Evolutionary conservation across 139 green algal species (phyloP).

Genomic region (Nannochloris sp.): DNA sequence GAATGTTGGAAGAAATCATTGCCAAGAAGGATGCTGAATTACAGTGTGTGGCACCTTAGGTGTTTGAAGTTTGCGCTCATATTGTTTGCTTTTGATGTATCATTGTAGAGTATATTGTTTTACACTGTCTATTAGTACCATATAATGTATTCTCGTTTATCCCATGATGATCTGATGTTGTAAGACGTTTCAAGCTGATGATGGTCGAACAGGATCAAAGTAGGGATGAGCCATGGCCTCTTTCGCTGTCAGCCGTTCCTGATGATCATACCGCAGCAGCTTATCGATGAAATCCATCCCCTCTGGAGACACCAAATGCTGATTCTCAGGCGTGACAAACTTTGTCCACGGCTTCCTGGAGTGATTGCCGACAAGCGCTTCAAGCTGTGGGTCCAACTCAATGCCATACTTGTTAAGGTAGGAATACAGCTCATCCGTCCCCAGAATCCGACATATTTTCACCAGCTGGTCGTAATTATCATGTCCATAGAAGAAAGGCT

Average conservation of each 20-base stretch:
- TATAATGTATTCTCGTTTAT: not conserved
- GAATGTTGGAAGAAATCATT: not conserved
- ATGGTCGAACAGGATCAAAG: slow-evolving; percentile 71
- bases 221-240: slow-evolving; percentile 95
- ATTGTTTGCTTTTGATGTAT: too few species aligned
- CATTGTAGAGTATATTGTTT: too few species aligned
- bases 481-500: slow-evolving; percentile 99
- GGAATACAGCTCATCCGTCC: slow-evolving; percentile 78
- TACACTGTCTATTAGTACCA: too few species aligned
- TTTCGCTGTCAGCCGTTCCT: slow-evolving; percentile 75
- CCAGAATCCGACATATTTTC: slow-evolving; percentile 95
- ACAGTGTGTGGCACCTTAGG: not conserved
- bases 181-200: not conserved
- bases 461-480: slow-evolving; percentile 99
- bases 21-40: not conserved
- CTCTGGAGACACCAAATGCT: slow-evolving; percentile 88
- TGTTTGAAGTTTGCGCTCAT: too few species aligned
- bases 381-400: slow-evolving; percentile 91
- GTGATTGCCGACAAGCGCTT: slow-evolving; percentile 73
- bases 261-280: slow-evolving; percentile 78
- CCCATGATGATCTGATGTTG: not conserved
- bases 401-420: slow-evolving; percentile 97
- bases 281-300: slow-evolving; percentile 94
- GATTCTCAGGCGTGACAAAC: slow-evolving; percentile 89
- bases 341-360: slow-evolving; percentile 85